Evolutionary conservation across 257 asterid species (phyloP).

Genomic region (Catharanthus roseus): DNA sequence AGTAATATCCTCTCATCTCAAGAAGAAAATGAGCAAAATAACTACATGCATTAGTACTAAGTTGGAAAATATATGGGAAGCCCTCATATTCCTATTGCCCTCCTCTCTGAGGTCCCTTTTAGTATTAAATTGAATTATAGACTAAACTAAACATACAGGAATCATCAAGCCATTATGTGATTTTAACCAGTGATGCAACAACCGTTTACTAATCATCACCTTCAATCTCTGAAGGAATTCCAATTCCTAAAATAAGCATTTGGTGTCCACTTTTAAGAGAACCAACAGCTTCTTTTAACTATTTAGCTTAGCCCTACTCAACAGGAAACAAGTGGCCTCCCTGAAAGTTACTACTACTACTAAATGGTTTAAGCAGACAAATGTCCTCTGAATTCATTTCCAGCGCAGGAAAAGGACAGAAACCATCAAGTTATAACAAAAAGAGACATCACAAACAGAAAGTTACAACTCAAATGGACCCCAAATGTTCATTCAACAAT

Average conservation of each 20-base stretch:
- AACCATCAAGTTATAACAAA: background rate
- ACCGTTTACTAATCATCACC: background rate
- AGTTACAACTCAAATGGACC: background rate
- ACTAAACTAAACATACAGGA: too few relatives aligned
- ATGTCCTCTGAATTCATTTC: background rate
- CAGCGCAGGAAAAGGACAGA: background rate
- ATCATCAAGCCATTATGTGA: too few relatives aligned
- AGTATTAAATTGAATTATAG: too few relatives aligned
- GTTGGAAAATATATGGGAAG: background rate
- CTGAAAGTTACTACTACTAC: too few relatives aligned
- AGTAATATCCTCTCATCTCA: background rate
- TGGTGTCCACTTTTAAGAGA: too few relatives aligned
- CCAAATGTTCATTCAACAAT: background rate
- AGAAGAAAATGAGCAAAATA: background rate
- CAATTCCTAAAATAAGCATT: too few relatives aligned
- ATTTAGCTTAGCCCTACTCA: too few relatives aligned
- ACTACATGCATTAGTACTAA: background rate
- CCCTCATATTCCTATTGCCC: background rate
- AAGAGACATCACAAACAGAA: background rate
- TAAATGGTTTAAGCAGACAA: background rate
- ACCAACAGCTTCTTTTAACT: too few relatives aligned
- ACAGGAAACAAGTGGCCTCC: too few relatives aligned
- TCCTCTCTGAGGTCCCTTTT: background rate
- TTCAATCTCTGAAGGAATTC: background rate
- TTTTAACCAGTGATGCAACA: background rate